These are phyloP conservation scores for Sarocladium kiliense DNA, from an alignment of 2,329 filamentous ascomycete genomes.

Conservation along the genomic window DNA sequence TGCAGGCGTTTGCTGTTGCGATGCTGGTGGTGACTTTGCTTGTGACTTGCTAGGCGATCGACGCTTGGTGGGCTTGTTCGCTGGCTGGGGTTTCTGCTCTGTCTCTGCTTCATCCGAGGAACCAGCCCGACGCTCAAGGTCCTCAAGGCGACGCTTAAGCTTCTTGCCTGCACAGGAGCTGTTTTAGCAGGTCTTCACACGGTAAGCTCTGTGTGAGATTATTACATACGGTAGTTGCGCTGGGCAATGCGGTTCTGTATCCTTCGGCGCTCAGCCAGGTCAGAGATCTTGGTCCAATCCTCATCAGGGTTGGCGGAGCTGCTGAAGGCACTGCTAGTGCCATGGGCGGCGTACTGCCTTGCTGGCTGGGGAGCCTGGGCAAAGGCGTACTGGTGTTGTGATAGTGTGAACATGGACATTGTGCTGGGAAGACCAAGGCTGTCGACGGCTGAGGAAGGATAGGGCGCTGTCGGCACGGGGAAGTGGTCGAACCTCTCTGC, in stretches of 20 bases:
- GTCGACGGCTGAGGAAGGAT: not conserved
- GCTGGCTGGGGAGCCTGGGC: constrained; percentile 23
- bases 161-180: constrained; percentile 64
- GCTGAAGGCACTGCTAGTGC: constrained; percentile 91
- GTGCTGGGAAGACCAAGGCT: constrained; percentile 11
- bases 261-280: constrained; percentile 85
- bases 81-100: constrained; percentile 29
- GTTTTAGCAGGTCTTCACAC: not conserved
- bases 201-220: not conserved
- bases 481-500: constrained; percentile 7
- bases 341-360: constrained; percentile 66
- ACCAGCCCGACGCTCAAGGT: constrained; percentile 74
- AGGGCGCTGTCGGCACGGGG: not conserved
- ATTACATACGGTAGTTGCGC: constrained; percentile 81
- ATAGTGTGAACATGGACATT: constrained; percentile 31
- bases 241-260: constrained; percentile 98
- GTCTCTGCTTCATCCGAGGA: constrained; percentile 41
- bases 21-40: constrained; percentile 16
- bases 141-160: constrained; percentile 83
- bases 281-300: constrained; percentile 99
- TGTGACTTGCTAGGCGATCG: constrained; percentile 42
- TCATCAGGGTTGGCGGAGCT: constrained; percentile 92
- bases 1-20: constrained; percentile 23
- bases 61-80: constrained; percentile 26
- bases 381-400: constrained; percentile 25